Evolutionary conservation across 768 basidiomycete genomes (phyloP), one percentile per base, ranked within the genome.

Genomic region (Auriscalpium orientale): DNA sequence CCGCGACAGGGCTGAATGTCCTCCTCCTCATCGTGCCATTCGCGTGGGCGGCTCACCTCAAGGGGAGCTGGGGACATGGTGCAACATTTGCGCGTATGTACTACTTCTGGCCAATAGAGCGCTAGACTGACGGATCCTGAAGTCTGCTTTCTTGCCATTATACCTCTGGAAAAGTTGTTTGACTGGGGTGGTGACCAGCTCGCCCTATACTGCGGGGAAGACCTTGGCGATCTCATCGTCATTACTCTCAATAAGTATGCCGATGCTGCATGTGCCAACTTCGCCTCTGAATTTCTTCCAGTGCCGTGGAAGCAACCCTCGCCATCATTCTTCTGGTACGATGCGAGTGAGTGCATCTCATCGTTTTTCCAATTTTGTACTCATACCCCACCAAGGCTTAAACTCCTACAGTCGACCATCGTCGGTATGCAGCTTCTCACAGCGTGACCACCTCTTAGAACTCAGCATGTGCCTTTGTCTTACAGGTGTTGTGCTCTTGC

Each of bases 221-320:
- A 83, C 56, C 65, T 89, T 7, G 87, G 87, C 8, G 87, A 89
- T 62, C 67, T 89, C n/a, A 65, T 87, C 20, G 70, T 78, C 12
- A 74, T 87, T 40, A 83, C 85, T 0, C 65, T 87, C 43, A 83
- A 84, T 69, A 88, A 88, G 84, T 84, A 51, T 46, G 77, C 47
- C 16, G 16, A 16, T 15, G 15, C 28, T 49, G n/a, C 6, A 13
- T 12, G 22, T 12, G 48, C 11, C 12, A 10, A 2, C 11, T 13
- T 21, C 35, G n/a, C 9, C 13, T 37, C 50, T 53, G 43, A 36
- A 53, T 47, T 48, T 6, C 37, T 33, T 22, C 4, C 55, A 88
- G 85, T 64, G 72, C 80, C 8, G 84, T 90, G 1, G 88, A 90
- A 69, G 87, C 80, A 0, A 84, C 84, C 0, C 70, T 90, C 6